These are phyloP conservation scores for Aureobasidium pullulans DNA, from an alignment of 2,329 filamentous ascomycete species.

Conservation along the genomic window DNA sequence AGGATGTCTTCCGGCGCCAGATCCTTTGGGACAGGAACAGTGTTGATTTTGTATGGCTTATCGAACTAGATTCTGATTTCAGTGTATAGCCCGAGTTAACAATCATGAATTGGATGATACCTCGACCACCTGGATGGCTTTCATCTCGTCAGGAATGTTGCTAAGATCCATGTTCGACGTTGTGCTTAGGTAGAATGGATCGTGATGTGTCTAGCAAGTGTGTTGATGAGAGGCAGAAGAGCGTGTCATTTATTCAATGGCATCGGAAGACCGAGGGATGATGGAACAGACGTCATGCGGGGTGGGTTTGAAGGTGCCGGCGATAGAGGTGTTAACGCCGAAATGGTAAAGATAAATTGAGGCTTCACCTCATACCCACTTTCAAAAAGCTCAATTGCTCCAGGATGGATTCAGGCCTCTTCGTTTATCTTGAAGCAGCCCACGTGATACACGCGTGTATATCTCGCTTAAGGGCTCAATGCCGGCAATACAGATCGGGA, in stretches of 20 bases:
- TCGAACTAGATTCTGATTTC: constrained; percentile 34
- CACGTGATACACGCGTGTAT: too few species aligned
- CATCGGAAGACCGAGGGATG: not conserved
- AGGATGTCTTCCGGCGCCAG: constrained; percentile 50
- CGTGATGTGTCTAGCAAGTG: not conserved
- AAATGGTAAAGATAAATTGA: not conserved
- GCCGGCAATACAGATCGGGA: too few species aligned
- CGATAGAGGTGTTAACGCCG: not conserved
- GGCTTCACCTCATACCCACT: not conserved
- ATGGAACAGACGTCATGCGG: not conserved
- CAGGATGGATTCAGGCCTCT: too few species aligned
- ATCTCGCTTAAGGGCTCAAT: too few species aligned
- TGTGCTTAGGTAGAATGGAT: not conserved
- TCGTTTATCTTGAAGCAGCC: too few species aligned
- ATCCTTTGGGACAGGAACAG: constrained; percentile 40
- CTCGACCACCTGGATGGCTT: constrained; percentile 42
- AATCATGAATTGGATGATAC: constrained; percentile 21
- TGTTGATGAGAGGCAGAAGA: not conserved
- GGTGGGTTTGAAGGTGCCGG: not conserved
- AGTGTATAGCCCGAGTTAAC: not conserved
- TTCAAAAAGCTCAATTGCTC: too few species aligned
- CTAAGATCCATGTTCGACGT: constrained; percentile 16
- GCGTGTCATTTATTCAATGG: not conserved
- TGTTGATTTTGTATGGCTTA: constrained; percentile 47
- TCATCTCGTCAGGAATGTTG: constrained; percentile 38